A percentile compares a stretch with the other conserved stretches of the same genome.
phyloP scores from a whole-genome alignment of 2,329 filamentous ascomycete species.

The Fusarium ramigenum region DNA sequence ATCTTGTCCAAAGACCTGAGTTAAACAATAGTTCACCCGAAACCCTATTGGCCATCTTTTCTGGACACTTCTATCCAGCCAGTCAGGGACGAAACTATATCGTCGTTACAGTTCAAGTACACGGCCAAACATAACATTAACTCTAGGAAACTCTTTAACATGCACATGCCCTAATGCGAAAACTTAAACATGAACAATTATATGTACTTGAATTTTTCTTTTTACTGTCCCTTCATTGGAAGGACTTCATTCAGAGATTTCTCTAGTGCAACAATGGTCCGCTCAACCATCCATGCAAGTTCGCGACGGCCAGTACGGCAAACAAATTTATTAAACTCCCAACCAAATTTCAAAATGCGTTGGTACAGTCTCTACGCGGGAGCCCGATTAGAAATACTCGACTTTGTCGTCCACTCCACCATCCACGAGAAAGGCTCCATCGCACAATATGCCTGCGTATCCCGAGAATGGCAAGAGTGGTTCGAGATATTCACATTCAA shows the following conservation, averaged over 20 bases:
- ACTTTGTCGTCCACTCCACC: neutral
- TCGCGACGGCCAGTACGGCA: neutral
- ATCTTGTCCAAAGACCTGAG: neutral
- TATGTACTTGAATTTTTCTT: no score
- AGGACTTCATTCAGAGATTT: neutral
- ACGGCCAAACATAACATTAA: neutral
- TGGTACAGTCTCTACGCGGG: neutral
- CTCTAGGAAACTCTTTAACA: neutral
- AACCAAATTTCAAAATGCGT: accelerated
- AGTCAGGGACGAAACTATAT: neutral
- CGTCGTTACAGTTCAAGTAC: neutral
- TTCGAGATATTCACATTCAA: neutral
- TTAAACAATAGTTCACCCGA: accelerated
- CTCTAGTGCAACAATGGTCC: no score
- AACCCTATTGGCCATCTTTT: neutral
- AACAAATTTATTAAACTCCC: accelerated
- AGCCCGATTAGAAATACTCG: neutral
- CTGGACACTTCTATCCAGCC: neutral
- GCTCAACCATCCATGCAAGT: no score
- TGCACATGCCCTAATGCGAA: neutral
- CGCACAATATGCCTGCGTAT: neutral
- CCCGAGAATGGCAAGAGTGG: neutral
- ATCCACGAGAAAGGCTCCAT: neutral
- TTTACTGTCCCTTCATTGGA: accelerated
- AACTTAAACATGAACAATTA: accelerated